Evolutionary conservation across 495 filamentous ascomycete genomes (phyloP).

Genomic region (Penicillium angulare): DNA sequence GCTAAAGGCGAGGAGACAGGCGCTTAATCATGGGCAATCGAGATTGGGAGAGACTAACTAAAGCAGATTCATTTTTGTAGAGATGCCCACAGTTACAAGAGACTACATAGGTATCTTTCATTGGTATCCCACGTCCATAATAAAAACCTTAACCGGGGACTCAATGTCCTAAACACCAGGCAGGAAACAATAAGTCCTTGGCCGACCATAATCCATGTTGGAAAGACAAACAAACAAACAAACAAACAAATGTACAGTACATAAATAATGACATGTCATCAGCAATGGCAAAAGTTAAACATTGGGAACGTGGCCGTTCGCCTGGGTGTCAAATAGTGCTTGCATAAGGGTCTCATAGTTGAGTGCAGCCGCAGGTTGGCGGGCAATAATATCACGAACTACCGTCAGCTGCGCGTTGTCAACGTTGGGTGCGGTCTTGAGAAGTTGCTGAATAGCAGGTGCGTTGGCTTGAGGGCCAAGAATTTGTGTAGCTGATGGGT

Average conservation of each 20-base stretch:
- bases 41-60: constrained; percentile 1
- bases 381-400: constrained; percentile 56
- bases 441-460: constrained; percentile 63
- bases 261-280: constrained; percentile 9
- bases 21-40: neutral
- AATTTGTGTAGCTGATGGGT: constrained; percentile 44
- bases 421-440: constrained; percentile 64
- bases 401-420: constrained; percentile 61
- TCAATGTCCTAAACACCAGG: constrained; percentile 18
- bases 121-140: constrained; percentile 20
- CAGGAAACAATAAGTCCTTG: neutral
- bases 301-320: constrained; percentile 34
- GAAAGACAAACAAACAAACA: constrained; percentile 4
- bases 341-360: constrained; percentile 39
- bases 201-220: constrained; percentile 1
- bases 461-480: constrained; percentile 58
- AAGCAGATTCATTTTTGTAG: constrained; percentile 12
- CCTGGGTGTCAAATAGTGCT: constrained; percentile 37
- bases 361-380: constrained; percentile 45
- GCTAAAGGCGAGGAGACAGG: no score
- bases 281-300: constrained; percentile 13
- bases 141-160: constrained; percentile 6
- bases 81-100: constrained; percentile 1
- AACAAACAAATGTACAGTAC: constrained; percentile 18
- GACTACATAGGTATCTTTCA: constrained; percentile 6